Conservation (phyloP, 805 yeast species). For the Pichia rugopelliculosa region DNA sequence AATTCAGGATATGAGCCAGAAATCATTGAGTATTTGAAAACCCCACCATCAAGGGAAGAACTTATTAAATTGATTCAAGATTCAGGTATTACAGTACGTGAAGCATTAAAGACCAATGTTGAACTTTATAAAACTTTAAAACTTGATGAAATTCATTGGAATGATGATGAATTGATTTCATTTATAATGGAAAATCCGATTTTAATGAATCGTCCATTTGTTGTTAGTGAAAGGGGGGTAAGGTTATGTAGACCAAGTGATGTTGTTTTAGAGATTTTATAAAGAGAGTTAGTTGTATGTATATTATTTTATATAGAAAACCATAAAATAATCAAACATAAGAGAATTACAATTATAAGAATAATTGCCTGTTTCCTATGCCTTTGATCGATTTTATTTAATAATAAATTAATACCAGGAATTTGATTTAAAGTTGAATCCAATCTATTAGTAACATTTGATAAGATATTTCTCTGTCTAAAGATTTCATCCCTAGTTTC, state of each 20-base stretch:
- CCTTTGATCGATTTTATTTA: slow-evolving; percentile 77
- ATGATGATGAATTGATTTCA: background rate
- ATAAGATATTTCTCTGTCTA: slow-evolving; percentile 60
- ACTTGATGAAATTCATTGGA: slow-evolving; percentile 1
- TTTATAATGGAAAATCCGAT: slow-evolving; percentile 4
- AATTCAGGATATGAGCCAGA: background rate
- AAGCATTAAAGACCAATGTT: slow-evolving; percentile 1
- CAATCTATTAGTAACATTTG: slow-evolving; percentile 56
- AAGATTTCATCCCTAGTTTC: slow-evolving; percentile 81
- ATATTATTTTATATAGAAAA: slow-evolving; percentile 18
- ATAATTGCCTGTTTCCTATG: slow-evolving; percentile 82
- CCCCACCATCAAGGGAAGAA: slow-evolving; percentile 1
- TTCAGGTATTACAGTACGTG: slow-evolving; percentile 4
- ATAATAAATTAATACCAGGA: slow-evolving; percentile 76
- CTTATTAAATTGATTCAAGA: background rate
- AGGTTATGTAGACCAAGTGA: slow-evolving; percentile 1
- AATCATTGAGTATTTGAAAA: slow-evolving; percentile 4
- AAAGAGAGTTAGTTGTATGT: too few relatives aligned
- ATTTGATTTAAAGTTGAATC: slow-evolving; percentile 55
- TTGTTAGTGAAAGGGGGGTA: background rate
- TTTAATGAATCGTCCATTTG: slow-evolving; percentile 3
- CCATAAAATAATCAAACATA: slow-evolving; percentile 63
- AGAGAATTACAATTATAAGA: slow-evolving; percentile 63
- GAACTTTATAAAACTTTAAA: slow-evolving; percentile 1
- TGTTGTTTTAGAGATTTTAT: background rate